phyloP scores from a whole-genome alignment of 2,329 filamentous ascomycete species.

The Rutstroemia sp. region DNA sequence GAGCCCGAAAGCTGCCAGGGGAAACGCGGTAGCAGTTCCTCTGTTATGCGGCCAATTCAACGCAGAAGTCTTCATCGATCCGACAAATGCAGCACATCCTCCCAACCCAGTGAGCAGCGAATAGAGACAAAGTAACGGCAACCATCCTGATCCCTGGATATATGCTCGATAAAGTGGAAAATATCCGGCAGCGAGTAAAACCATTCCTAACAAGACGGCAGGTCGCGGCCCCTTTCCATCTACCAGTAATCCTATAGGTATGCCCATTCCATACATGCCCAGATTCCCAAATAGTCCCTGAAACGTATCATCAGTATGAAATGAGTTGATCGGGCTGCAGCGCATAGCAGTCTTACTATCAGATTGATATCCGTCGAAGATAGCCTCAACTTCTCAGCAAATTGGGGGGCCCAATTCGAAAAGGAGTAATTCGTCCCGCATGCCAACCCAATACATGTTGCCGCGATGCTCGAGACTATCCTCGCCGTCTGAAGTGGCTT shows the following conservation, averaged over 20 bases:
- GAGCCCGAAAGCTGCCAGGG: constrained; percentile 84
- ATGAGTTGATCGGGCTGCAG: constrained; percentile 25
- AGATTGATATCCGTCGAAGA: constrained; percentile 91
- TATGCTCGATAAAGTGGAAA: constrained; percentile 79
- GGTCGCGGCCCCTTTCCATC: constrained; percentile 75
- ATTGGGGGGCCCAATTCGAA: constrained; percentile 95
- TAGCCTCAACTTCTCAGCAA: constrained; percentile 76
- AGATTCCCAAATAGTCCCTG: constrained; percentile 71
- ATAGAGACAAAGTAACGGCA: constrained; percentile 66
- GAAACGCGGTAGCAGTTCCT: constrained; percentile 90
- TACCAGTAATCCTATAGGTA: constrained; percentile 82
- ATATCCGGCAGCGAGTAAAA: constrained; percentile 72
- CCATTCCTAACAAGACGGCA: constrained; percentile 66
- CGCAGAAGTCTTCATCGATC: constrained; percentile 77
- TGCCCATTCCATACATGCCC: constrained; percentile 88
- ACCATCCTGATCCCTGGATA: constrained; percentile 54
- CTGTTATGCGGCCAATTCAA: constrained; percentile 88
- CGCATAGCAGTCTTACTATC: constrained; percentile 50
- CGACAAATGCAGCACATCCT: constrained; percentile 84
- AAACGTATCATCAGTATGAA: neutral
- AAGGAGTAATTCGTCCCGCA: constrained; percentile 98
- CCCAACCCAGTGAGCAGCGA: constrained; percentile 82
- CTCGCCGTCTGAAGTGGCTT: constrained; percentile 54
- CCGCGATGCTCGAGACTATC: constrained; percentile 75
- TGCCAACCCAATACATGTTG: constrained; percentile 76